Conservation (phyloP, 2,329 filamentous ascomycete genomes). For the Botrytis galanthina region DNA sequence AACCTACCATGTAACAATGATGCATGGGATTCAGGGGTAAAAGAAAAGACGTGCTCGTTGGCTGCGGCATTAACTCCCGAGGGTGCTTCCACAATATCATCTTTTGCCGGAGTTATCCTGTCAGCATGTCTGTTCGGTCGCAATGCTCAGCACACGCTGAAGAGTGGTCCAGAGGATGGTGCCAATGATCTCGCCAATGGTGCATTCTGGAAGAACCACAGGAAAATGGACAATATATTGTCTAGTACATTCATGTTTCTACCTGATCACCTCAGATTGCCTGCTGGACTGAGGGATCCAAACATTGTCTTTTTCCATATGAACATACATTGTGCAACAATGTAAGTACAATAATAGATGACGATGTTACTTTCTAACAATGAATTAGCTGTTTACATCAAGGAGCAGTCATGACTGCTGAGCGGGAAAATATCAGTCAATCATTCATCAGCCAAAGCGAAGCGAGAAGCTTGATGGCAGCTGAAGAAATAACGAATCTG, state of each 20-base stretch:
- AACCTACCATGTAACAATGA: slow-evolving; percentile 79
- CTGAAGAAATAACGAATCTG: slow-evolving; percentile 79
- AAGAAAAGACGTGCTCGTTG: slow-evolving; percentile 62
- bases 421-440: slow-evolving; percentile 64
- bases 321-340: slow-evolving; percentile 82
- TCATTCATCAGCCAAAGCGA: slow-evolving; percentile 69
- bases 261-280: slow-evolving; percentile 71
- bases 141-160: slow-evolving; percentile 78
- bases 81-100: slow-evolving; percentile 60
- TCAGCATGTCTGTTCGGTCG: slow-evolving; percentile 77
- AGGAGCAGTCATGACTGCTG: slow-evolving; percentile 79
- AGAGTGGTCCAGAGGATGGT: slow-evolving; percentile 64
- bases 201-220: slow-evolving; percentile 82
- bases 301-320: slow-evolving; percentile 82
- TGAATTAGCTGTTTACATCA: slow-evolving; percentile 67
- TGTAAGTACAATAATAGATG: slow-evolving; percentile 41
- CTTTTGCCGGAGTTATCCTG: slow-evolving; percentile 70
- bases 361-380: neutral
- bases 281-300: slow-evolving; percentile 64
- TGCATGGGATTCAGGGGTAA: slow-evolving; percentile 65
- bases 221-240: slow-evolving; percentile 76
- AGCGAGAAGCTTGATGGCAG: slow-evolving; percentile 71
- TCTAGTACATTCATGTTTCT: slow-evolving; percentile 76
- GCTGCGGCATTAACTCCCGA: slow-evolving; percentile 54
- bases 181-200: slow-evolving; percentile 73